Percentiles rank a stretch among this genome's conserved stretches.
Evolutionary conservation across 805 yeast species (phyloP).

Genomic region (Metschnikowia lunata): DNA sequence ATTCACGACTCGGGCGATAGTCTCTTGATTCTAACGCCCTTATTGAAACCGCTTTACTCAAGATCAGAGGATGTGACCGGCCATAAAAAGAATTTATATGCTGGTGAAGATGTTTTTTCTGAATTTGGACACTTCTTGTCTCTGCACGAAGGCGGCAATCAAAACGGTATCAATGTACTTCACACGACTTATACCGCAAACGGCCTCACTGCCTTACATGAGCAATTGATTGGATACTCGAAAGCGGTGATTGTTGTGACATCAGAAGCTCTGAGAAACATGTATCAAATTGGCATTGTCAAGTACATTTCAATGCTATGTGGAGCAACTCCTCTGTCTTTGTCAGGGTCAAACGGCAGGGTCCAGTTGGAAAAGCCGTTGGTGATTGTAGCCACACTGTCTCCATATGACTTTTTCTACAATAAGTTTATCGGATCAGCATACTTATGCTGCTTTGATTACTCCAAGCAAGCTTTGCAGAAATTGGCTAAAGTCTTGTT

Average conservation of each 20-base stretch:
- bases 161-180: conserved; percentile 39
- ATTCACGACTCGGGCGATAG: conserved; percentile 26
- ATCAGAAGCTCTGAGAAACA: conserved; percentile 55
- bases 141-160: conserved; percentile 30
- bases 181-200: conserved; percentile 59
- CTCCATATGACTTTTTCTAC: conserved; percentile 59
- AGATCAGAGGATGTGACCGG: conserved; percentile 5
- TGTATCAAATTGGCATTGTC: conserved; percentile 59
- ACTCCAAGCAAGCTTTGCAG: conserved; percentile 47
- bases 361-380: conserved; percentile 44
- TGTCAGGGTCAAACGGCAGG: conserved; percentile 16
- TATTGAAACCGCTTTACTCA: conserved; percentile 34
- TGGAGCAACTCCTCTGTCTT: conserved; percentile 37
- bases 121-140: conserved; percentile 45
- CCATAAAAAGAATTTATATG: conserved; percentile 20
- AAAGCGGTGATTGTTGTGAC: conserved; percentile 51
- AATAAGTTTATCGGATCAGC: conserved; percentile 52
- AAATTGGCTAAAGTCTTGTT: conserved; percentile 48
- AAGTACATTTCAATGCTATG: conserved; percentile 54
- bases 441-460: conserved; percentile 59
- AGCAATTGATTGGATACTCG: conserved; percentile 47
- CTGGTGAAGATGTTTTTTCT: conserved; percentile 51
- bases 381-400: conserved; percentile 55
- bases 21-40: conserved; percentile 35
- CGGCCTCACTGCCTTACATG: conserved; percentile 53